These are phyloP conservation scores for Zymoseptoria crescenta DNA, from an alignment of 2,329 filamentous ascomycete genomes.

Conservation along the genomic window DNA sequence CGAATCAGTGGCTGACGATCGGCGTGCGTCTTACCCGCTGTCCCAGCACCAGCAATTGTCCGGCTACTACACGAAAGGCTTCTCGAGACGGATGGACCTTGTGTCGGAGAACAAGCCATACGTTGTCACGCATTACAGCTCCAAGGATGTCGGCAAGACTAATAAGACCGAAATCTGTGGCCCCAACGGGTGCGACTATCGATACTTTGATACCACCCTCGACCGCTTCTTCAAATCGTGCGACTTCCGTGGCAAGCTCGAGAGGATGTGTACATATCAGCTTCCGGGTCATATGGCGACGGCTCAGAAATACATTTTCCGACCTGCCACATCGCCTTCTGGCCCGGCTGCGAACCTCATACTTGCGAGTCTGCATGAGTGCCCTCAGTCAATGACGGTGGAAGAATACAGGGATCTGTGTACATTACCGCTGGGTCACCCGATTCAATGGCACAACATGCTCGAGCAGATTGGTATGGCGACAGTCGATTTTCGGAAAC, in stretches of 20 bases:
- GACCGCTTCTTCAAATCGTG: background rate
- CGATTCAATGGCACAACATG: constrained; percentile 43
- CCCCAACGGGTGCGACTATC: background rate
- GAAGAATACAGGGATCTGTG: constrained; percentile 51
- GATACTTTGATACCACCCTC: background rate
- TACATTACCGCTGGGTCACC: constrained; percentile 39
- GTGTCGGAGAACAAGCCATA: background rate
- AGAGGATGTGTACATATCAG: background rate
- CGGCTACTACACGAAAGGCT: background rate
- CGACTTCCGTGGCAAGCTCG: background rate
- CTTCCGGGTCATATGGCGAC: background rate
- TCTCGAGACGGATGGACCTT: background rate
- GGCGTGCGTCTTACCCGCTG: background rate
- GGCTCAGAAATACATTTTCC: constrained; percentile 1
- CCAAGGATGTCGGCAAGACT: background rate
- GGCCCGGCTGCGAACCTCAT: constrained; percentile 15
- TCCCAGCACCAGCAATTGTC: background rate
- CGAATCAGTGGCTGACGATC: background rate
- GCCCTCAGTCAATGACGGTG: constrained; percentile 39
- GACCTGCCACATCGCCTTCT: constrained; percentile 3
- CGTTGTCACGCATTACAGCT: background rate
- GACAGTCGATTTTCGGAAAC: constrained; percentile 53
- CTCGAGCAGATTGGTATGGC: constrained; percentile 45
- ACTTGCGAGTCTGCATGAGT: constrained; percentile 43
- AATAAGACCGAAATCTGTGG: background rate